Base-by-base conservation (phyloP, 1,139 yeast species). In the Suhomyces coccinellae region DNA sequence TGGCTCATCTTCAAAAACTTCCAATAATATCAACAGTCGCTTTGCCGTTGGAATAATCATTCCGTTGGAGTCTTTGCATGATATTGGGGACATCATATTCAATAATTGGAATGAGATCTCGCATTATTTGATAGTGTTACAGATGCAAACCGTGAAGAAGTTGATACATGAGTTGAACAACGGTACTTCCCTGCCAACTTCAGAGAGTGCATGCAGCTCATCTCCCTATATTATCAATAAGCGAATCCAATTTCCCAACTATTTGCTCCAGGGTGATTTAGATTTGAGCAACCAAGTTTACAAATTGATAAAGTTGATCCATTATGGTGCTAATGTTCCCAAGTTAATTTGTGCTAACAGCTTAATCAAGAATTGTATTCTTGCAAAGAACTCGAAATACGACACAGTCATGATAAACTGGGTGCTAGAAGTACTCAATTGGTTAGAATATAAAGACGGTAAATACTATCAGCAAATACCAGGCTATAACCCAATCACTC, bases 371-470 rank as follows among this genome's bases (percentile, higher is more conserved):
- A 51, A 56, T 17, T 52, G 65, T 16, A 38, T 49, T 4, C 24
- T 9, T 12, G 12, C 33, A 13, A 38, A 44, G 12, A 31, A 44
- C 6, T 24, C 43, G 4, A 38, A 39, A 33, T 51, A 45, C 37
- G 45, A 48, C 13, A 31, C 49, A 7, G 40, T 69, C 46, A 52
- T 75, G 30, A 52, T 74, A n/a, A 73, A 74, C 43, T 81, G 86
- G 86, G 78, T 79, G 11, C 66, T 73, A 44, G 85, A 80, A 52
- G 70, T 79, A 3, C 66, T 79, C 44, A 80, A 79, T 50, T 82
- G 87, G 87, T 61, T 81, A 24, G 85, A 80, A 53, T 75, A 78
- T 47, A 82, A 81, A 54, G 87, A 82, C 55, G 83, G 82, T 2
- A 69, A 67, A 4, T 30, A 26, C 4, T 15, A 32, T 6, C 45